Conservation (phyloP, 1,284 basidiomycete species). For the Filobasidium uniguttulatum region DNA sequence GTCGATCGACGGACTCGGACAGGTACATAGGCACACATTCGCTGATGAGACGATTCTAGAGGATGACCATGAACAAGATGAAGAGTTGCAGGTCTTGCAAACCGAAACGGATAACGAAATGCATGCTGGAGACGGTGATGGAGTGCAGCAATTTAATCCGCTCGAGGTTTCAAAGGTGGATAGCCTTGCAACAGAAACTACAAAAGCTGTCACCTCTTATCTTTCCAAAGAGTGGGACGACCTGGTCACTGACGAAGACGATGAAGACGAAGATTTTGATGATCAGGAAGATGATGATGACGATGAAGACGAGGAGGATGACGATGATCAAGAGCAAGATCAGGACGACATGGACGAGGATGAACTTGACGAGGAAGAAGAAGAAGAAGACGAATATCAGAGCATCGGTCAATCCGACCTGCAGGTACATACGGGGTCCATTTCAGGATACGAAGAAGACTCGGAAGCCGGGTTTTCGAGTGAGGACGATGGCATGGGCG, state of each 20-base stretch:
- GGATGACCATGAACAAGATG: too few species aligned
- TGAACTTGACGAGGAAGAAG: not conserved
- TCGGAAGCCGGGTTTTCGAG: slow-evolving; percentile 11
- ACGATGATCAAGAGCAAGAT: not conserved
- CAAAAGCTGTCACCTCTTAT: too few species aligned
- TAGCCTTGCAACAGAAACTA: too few species aligned
- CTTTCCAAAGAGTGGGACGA: too few species aligned
- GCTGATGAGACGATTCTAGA: too few species aligned
- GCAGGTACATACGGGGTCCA: not conserved
- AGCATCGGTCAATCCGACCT: not conserved
- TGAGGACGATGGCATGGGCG: not conserved
- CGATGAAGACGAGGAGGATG: slow-evolving; percentile 3
- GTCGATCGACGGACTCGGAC: too few species aligned
- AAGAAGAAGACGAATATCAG: slow-evolving; percentile 1
- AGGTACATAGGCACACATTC: too few species aligned
- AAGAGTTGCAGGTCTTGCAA: too few species aligned
- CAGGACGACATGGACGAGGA: slow-evolving; percentile 4
- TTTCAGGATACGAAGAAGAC: slow-evolving; percentile 13
- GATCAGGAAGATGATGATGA: slow-evolving; percentile 9
- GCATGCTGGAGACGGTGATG: too few species aligned
- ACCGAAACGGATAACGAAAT: too few species aligned
- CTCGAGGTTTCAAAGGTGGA: too few species aligned
- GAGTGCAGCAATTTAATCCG: too few species aligned
- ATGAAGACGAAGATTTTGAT: slow-evolving; percentile 6
- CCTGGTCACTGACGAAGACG: slow-evolving; percentile 5